Percentiles rank a stretch among this genome's conserved stretches.
phyloP scores from a whole-genome alignment of 164 flowering plant species.

The Cinnamomum micranthum region DNA sequence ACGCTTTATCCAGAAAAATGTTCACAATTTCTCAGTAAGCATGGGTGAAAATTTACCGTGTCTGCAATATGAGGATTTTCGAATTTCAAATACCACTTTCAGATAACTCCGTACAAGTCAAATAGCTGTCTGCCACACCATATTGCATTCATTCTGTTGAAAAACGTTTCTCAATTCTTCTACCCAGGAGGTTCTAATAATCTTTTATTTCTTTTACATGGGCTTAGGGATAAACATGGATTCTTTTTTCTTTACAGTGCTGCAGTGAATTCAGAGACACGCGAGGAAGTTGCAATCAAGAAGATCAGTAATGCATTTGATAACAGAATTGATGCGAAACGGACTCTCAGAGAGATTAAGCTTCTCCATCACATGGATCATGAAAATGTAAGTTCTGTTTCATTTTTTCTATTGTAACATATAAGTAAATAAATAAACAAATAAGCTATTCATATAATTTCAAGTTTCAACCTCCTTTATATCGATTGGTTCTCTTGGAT shows the following conservation, averaged over 20 bases:
- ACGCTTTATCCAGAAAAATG: background rate
- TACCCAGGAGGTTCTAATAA: background rate
- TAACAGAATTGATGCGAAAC: conserved; percentile 88
- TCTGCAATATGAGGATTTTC: background rate
- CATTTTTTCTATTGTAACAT: background rate
- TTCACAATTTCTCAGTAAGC: background rate
- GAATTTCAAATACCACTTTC: too few species aligned
- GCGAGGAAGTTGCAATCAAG: conserved; percentile 91
- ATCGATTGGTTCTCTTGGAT: too few species aligned
- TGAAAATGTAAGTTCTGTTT: conserved; percentile 58
- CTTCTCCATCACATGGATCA: conserved; percentile 88
- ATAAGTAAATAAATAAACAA: too few species aligned
- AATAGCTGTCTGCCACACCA: background rate
- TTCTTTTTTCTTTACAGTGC: conserved; percentile 49
- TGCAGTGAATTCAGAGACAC: conserved; percentile 77
- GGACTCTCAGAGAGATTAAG: conserved; percentile 91
- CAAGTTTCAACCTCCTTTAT: too few species aligned
- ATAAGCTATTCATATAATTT: too few species aligned
- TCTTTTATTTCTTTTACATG: background rate
- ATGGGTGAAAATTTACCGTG: background rate
- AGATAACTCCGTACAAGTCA: too few species aligned
- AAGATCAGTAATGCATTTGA: conserved; percentile 94
- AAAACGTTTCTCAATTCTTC: background rate
- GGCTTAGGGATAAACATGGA: background rate
- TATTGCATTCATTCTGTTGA: background rate